Base-by-base conservation (phyloP, 2,329 filamentous ascomycete genomes). In the Cordyceps tenuipes region DNA sequence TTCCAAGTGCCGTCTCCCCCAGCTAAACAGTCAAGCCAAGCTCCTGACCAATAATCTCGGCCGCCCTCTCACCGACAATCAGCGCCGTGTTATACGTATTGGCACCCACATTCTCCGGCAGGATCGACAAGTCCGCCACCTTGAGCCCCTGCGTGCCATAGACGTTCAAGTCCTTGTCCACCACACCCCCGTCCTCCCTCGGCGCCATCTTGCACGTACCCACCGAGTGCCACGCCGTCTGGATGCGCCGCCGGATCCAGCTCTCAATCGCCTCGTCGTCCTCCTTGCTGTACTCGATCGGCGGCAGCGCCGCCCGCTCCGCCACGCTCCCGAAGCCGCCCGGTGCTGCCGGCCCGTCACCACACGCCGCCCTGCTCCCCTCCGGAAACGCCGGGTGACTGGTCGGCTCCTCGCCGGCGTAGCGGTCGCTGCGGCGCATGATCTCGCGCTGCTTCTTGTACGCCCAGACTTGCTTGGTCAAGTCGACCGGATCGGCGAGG, bases 401-500 rank as follows among this genome's bases (percentile, higher is more conserved):
- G 10, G 66, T 62, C 7, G 70, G 67, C 3, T 76, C 41, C 66
- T 80, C 75, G 67, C 81, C 73, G 64, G 75, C 65, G 70, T 79
- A 85, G 63, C 78, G 75, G 2, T 75, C 69, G 66, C 82, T 80
- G 9, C 82, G 79, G 3, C 84, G 79, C 23, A 77, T 73, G 62
- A 86, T 79, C 67, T 86, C 83, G 3, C 85, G 81, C 26, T 76
- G 74, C 65, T 80, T 80, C 70, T 87, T 87, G 74, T 87, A 88
- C 1, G 75, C 78, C 83, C 83, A 87, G 17, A 85, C 66, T 36
- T 83, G 79, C 66, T 79, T 82, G 68, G 80, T 80, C 44, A 85
- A 53, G 66, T 87, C 84, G 8, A 46, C 41, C 2, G 31, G 44
- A 62, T 82, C 74, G 19, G 69, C 73, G 44, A 84, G 73, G 68